Conservation (phyloP, 495 filamentous ascomycete genomes). For the Astrocystis sublimbata region DNA sequence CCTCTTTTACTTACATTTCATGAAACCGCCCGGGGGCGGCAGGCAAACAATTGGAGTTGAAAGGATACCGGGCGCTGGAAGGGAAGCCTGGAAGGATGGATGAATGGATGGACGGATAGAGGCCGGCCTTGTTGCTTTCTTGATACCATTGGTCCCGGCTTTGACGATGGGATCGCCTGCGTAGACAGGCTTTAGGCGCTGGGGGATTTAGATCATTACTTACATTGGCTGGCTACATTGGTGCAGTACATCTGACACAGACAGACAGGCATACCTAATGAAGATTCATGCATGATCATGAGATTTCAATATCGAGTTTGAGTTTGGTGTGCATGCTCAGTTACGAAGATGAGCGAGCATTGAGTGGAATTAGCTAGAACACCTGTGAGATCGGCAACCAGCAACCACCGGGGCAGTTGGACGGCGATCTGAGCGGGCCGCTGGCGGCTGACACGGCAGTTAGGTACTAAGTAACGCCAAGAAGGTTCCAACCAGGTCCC, state of each 20-base stretch:
- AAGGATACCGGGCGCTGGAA: conserved; percentile 22
- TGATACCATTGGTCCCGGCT: conserved; percentile 17
- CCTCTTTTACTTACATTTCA: conserved; percentile 16
- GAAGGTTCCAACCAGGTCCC: too few relatives aligned
- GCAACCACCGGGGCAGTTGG: background rate
- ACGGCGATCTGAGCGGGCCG: conserved; percentile 10
- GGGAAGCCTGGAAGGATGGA: conserved; percentile 13
- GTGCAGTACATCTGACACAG: background rate
- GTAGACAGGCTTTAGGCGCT: conserved; percentile 5
- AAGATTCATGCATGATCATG: background rate
- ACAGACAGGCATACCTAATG: too few relatives aligned
- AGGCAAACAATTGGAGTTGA: conserved; percentile 19
- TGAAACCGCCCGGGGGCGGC: conserved; percentile 14
- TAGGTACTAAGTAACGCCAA: background rate
- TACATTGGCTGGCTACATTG: too few relatives aligned
- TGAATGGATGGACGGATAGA: background rate
- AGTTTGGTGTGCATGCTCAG: background rate
- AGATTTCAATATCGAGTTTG: background rate
- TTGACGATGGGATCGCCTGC: conserved; percentile 14
- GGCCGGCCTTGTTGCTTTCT: background rate
- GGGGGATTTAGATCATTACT: background rate
- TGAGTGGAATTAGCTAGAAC: too few relatives aligned
- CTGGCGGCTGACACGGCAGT: background rate
- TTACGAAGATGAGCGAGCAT: too few relatives aligned
- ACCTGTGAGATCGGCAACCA: background rate